Conservation (phyloP, 75 land plant species). For the Pseudotsuga menziesii region DNA sequence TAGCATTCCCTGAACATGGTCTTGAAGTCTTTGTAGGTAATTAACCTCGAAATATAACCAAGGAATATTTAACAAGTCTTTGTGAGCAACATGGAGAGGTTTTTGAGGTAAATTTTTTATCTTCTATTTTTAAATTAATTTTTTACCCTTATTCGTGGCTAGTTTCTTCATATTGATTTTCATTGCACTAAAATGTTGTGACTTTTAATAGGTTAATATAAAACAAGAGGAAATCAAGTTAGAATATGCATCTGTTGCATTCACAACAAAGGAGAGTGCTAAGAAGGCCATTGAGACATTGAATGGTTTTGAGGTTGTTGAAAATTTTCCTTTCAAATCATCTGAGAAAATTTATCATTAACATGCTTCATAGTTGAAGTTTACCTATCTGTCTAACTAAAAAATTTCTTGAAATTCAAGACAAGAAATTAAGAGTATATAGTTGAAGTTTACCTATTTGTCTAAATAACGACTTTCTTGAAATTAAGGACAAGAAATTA, state of each 20-base stretch:
- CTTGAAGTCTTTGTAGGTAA: conserved; percentile 91
- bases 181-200: conserved; percentile 17
- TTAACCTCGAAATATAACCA: conserved; percentile 67
- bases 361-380: not conserved
- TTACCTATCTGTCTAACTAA: not conserved
- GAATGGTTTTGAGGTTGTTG: conserved; percentile 57
- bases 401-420: too few species aligned
- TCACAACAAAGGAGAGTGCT: conserved; percentile 67
- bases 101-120: conserved; percentile 50
- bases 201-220: conserved; percentile 12
- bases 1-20: conserved; percentile 90
- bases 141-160: not conserved
- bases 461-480: too few species aligned
- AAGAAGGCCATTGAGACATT: conserved; percentile 86
- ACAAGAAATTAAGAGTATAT: too few species aligned
- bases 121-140: not conserved
- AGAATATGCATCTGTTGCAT: conserved; percentile 81
- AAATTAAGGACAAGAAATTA: conserved; percentile 70
- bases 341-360: not conserved
- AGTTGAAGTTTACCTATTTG: too few species aligned
- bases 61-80: conserved; percentile 69
- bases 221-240: conserved; percentile 55
- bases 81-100: conserved; percentile 78
- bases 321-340: not conserved
- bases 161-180: not conserved